Evolutionary conservation across 106 monocot species (phyloP).

Genomic region (Vanilla planifolia): DNA sequence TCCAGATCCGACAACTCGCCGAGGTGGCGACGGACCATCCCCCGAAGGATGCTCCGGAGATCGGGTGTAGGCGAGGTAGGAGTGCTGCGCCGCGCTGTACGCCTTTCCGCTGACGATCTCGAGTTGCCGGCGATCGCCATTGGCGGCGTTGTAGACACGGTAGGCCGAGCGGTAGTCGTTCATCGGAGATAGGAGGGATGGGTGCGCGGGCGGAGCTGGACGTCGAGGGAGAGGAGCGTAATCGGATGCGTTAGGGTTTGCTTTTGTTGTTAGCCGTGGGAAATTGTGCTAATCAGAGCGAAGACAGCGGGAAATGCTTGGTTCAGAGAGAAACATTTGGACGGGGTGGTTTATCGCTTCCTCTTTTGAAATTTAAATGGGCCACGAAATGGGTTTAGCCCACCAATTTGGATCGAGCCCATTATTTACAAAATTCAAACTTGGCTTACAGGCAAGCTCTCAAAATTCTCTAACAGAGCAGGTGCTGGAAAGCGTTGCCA

Average conservation of each 20-base stretch:
- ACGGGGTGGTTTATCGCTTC: too few species aligned
- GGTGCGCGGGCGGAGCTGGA: neutral
- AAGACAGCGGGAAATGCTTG: too few species aligned
- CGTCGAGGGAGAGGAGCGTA: neutral
- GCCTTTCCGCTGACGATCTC: constrained; percentile 12
- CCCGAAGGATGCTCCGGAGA: constrained; percentile 1
- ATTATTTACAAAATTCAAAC: too few species aligned
- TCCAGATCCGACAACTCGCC: neutral
- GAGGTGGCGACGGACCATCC: neutral
- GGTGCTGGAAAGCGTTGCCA: constrained; percentile 1
- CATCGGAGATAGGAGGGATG: neutral
- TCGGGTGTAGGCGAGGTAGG: neutral
- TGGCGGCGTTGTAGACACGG: neutral
- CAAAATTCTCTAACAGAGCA: neutral
- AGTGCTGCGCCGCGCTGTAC: neutral
- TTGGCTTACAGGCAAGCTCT: too few species aligned
- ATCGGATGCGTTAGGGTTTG: too few species aligned
- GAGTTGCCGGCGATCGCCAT: constrained; percentile 6
- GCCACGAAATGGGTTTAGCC: too few species aligned
- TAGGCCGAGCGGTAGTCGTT: neutral
- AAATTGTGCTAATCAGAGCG: too few species aligned
- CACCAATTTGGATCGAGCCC: too few species aligned
- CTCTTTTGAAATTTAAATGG: too few species aligned
- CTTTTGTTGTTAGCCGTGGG: too few species aligned
- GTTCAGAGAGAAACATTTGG: too few species aligned